Base-by-base conservation (phyloP, 331 rosid genomes). In the Acacia concinna region DNA sequence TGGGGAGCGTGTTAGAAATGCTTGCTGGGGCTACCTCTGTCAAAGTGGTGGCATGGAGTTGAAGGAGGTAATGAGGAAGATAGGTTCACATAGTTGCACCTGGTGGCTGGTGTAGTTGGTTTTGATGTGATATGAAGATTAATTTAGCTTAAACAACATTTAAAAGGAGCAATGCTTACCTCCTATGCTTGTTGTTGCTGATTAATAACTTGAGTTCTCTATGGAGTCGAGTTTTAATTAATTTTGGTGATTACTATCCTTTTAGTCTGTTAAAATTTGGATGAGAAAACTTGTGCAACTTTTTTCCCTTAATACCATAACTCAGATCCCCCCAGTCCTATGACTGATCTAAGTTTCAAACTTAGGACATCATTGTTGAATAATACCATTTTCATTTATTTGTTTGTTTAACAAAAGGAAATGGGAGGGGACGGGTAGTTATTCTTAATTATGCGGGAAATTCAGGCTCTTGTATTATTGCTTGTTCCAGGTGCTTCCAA, bases 21-120 rank as follows among this genome's bases (percentile, higher is more conserved):
- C 99, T 82, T 96, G 99, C 85, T 96, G 98, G 99, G 99, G 99
- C 34, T 96, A 93, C 87, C 99, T 96, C 73, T 96, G 99, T 86
- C 99, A 96, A 90, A 93, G 99, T 84, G 98, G 99, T 41, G 84
- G 97, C 89, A 88, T 91, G 94, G 98, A 93, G 84, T 90, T 96
- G 90, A 93, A 91, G 86, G 98, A 90, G 99, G 99, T 96, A 88
- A 78, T 10, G 31, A 70, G 83, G 78, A 65, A 84, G 62, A 85
- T 71, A 49, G 70, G 80, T 54, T 46, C 47, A 49, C 44, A 20
- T 57, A n/a, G 78, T 81, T 85, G 62, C 78, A 59, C 34, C 71
- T 82, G 73, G 71, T 76, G 73, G 57, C 69, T 80, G 68, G 41
- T 40, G 31, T 60, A 34, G 75, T 72, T 84, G 46, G n/a, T 28